Conservation (phyloP, 441 rosid species). For the Adansonia gregorii region DNA sequence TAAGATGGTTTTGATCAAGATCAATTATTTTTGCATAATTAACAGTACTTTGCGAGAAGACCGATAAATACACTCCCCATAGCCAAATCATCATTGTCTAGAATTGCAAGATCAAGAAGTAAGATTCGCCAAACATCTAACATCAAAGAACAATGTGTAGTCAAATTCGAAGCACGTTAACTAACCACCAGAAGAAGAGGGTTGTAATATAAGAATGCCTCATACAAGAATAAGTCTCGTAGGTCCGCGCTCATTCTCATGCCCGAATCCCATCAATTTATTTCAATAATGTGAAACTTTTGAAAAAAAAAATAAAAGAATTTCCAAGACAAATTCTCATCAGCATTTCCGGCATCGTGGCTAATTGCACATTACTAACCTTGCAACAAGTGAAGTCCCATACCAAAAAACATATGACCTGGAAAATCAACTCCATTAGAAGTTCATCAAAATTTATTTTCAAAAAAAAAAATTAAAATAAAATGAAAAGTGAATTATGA, state of each 20-base stretch:
- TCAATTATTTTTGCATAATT: constrained; percentile 64
- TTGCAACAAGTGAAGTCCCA: constrained; percentile 76
- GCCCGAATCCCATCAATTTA: constrained; percentile 81
- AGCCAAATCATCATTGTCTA: constrained; percentile 83
- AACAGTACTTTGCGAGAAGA: constrained; percentile 64
- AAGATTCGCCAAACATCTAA: constrained; percentile 15
- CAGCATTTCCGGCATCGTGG: constrained; percentile 9
- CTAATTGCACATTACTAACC: constrained; percentile 41
- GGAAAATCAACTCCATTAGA: constrained; percentile 29
- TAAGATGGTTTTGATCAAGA: constrained; percentile 68
- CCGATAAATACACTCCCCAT: constrained; percentile 69
- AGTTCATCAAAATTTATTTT: background rate
- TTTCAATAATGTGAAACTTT: too few relatives aligned
- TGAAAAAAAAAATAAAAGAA: too few relatives aligned
- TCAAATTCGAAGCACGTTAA: constrained; percentile 21
- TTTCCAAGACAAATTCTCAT: background rate
- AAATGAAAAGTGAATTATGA: background rate
- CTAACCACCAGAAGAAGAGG: constrained; percentile 82
- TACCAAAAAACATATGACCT: constrained; percentile 61
- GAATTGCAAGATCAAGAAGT: constrained; percentile 22
- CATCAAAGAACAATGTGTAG: background rate
- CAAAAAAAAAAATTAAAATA: background rate
- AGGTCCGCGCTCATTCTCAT: constrained; percentile 74
- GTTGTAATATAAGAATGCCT: constrained; percentile 73
- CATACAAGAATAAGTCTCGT: constrained; percentile 71